Evolutionary conservation across 2,329 filamentous ascomycete genomes (phyloP), one percentile per base, ranked within the genome.

Genomic region (Nemania diffusa): DNA sequence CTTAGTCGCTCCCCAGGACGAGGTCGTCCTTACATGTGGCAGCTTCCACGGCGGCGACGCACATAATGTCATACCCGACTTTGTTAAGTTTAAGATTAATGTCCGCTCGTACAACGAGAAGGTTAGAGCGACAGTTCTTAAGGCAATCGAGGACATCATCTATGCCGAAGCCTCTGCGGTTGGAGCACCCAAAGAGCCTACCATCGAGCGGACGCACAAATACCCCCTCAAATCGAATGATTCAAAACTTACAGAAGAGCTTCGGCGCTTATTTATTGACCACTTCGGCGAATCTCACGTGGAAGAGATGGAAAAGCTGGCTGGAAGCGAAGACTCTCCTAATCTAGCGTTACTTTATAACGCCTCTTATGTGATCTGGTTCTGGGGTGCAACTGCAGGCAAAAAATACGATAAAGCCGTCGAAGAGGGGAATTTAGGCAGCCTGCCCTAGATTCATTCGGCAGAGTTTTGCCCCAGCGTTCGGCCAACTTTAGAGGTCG

Each of bases 11-110:
- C 50, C 50, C 26, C 24, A 52, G 17, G 27, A 52, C 15, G 17
- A 29, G 13, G 26, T 52, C 26, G 50, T 52, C 20, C 24, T 52
- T 11, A 52, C 50, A 5, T 52, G 50, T 32, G 26, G 50, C 2
- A 52, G 50, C 17, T 29, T 52, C 26, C 15, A 52, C 13, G 50
- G 11, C 26, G 50, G 50, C 50, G 50, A 52, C 50, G 50, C 50
- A 17, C 50, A 29, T 17, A 52, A 52, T n/a, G 15, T 32, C 15
- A 52, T 52, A 17, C 50, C 50, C 27, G 50, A 52, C 40, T 20
- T 44, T 20, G 40, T n/a, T 5, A 44, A 44, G 40, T 20, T 44
- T 17, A 44, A 44, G n/a, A 20, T 44, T 8, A 44, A 44, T 44
- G 17, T 44, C 17, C 40, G 40, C 17, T 20, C 40, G 17, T 44